Conservation (phyloP, 2,329 filamentous ascomycete species). For the Botrytis pseudocinerea region DNA sequence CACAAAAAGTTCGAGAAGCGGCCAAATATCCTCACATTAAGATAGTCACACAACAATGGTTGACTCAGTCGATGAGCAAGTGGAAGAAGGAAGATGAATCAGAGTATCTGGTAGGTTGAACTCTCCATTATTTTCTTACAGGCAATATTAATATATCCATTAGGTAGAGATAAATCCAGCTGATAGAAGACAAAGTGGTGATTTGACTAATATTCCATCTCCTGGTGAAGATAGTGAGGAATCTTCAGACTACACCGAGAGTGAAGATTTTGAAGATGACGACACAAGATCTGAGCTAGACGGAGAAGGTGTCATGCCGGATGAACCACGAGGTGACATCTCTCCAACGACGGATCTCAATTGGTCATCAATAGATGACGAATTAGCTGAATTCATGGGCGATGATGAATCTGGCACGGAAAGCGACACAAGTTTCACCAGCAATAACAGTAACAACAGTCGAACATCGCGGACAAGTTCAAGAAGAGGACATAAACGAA, state of each 20-base stretch:
- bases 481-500: constrained; percentile 38
- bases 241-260: constrained; percentile 40
- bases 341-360: constrained; percentile 60
- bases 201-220: constrained; percentile 49
- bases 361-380: constrained; percentile 66
- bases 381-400: constrained; percentile 73
- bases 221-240: constrained; percentile 44
- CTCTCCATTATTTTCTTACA: background rate
- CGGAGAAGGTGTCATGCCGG: constrained; percentile 51
- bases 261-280: constrained; percentile 41
- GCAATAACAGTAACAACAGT: constrained; percentile 29
- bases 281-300: constrained; percentile 45
- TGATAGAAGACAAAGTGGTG: constrained; percentile 47
- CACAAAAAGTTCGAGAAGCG: constrained; percentile 87
- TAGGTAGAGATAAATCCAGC: constrained; percentile 69
- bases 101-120: constrained; percentile 45
- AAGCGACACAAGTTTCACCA: constrained; percentile 30
- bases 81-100: constrained; percentile 81
- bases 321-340: constrained; percentile 51
- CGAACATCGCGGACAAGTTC: constrained; percentile 32
- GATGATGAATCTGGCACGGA: constrained; percentile 54
- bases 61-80: constrained; percentile 78
- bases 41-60: constrained; percentile 90
- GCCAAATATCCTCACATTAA: constrained; percentile 77
- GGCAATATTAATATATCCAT: constrained; percentile 10